phyloP scores from a whole-genome alignment of 2,329 filamentous ascomycete species.

The Neospermospora avenae region DNA sequence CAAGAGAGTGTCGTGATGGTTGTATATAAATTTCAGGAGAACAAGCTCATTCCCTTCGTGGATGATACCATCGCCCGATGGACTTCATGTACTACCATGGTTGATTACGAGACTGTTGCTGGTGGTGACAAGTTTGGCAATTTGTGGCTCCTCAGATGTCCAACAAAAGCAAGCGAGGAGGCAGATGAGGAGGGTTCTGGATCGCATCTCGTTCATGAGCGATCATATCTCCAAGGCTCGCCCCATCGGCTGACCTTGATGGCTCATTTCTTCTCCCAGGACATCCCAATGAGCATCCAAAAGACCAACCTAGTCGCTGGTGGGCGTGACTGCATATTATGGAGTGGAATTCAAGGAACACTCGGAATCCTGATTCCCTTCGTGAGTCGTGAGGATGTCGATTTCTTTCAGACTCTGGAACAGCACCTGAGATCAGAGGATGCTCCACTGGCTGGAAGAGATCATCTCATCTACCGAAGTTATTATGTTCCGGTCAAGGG shows the following conservation, averaged over 20 bases:
- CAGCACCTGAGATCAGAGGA: constrained; percentile 83
- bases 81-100: constrained; percentile 88
- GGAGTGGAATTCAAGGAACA: constrained; percentile 92
- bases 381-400: constrained; percentile 84
- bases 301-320: constrained; percentile 89
- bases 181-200: constrained; percentile 90
- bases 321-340: constrained; percentile 85
- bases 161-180: constrained; percentile 79
- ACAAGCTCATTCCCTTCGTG: constrained; percentile 87
- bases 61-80: constrained; percentile 88
- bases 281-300: constrained; percentile 85
- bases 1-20: constrained; percentile 89
- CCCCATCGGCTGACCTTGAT: constrained; percentile 81
- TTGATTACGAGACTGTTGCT: constrained; percentile 94
- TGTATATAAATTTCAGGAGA: constrained; percentile 89
- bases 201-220: constrained; percentile 85
- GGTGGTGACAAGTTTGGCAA: constrained; percentile 99
- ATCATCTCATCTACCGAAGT: constrained; percentile 91
- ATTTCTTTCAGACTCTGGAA: constrained; percentile 96
- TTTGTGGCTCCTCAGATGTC: constrained; percentile 86
- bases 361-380: constrained; percentile 93
- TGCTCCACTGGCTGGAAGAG: constrained; percentile 81
- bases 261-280: constrained; percentile 85
- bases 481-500: constrained; percentile 98
- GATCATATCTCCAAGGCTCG: constrained; percentile 85